Evolutionary conservation across 2,329 filamentous ascomycete genomes (phyloP).

Genomic region (Aureobasidium uvarum): DNA sequence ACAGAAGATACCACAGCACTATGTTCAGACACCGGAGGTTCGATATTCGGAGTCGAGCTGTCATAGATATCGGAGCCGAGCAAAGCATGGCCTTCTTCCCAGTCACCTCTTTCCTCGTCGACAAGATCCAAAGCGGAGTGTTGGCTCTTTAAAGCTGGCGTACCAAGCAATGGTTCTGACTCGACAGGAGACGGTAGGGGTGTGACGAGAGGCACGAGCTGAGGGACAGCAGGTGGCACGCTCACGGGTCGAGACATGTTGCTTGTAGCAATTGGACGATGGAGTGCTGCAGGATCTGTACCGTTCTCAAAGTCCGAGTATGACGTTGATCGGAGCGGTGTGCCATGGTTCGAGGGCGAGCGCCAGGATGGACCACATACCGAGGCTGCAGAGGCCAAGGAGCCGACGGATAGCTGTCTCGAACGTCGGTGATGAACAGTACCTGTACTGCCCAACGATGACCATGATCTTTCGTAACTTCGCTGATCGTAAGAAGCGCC

Average conservation of each 20-base stretch:
- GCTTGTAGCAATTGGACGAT: background rate
- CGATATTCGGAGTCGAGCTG: background rate
- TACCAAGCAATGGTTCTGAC: conserved; percentile 1
- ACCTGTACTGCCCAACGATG: conserved; percentile 26
- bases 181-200: conserved; percentile 9
- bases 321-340: conserved; percentile 19
- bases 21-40: background rate
- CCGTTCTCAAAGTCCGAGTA: conserved; percentile 21
- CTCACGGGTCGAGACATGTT: conserved; percentile 13
- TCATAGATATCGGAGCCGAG: conserved; percentile 12
- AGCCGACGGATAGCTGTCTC: conserved; percentile 25
- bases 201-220: background rate
- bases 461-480: conserved; percentile 24
- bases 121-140: conserved; percentile 12
- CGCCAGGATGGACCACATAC: conserved; percentile 12
- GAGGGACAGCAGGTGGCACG: conserved; percentile 14
- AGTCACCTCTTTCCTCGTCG: conserved; percentile 21
- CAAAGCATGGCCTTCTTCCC: conserved; percentile 21
- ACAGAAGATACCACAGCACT: background rate
- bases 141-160: background rate
- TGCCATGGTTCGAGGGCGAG: conserved; percentile 10
- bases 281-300: background rate
- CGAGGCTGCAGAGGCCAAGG: conserved; percentile 25
- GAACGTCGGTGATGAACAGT: conserved; percentile 17
- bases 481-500: conserved; percentile 20